These are phyloP conservation scores for Kalmusia sp. DNA, from an alignment of 2,329 filamentous ascomycete genomes.

Conservation along the genomic window DNA sequence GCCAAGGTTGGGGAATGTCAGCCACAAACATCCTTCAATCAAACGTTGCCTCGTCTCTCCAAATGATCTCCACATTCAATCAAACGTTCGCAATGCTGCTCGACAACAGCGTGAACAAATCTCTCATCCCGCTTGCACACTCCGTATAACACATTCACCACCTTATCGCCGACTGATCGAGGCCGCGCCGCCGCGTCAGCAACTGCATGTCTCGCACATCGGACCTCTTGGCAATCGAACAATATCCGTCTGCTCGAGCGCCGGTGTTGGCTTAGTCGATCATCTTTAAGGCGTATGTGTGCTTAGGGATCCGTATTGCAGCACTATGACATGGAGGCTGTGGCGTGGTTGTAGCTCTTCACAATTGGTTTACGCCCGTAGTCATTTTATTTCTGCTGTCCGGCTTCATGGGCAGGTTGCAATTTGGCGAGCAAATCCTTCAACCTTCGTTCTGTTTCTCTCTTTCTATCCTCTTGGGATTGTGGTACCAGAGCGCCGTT, in stretches of 20 bases:
- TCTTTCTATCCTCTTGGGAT: neutral
- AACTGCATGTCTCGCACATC: constrained; percentile 5
- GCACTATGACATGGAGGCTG: neutral
- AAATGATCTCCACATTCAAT: constrained; percentile 6
- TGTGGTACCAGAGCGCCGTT: neutral
- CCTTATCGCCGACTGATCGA: neutral
- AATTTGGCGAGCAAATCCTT: neutral
- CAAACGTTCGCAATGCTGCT: neutral
- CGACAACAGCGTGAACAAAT: neutral
- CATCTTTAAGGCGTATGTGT: neutral
- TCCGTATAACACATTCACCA: neutral
- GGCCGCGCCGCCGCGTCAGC: constrained; percentile 1
- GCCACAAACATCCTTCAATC: constrained; percentile 1
- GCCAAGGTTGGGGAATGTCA: neutral
- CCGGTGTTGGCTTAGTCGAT: neutral
- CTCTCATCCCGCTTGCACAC: neutral
- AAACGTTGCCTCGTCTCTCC: neutral
- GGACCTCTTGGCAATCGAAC: neutral
- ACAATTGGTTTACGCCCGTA: too few species aligned
- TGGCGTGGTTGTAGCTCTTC: neutral
- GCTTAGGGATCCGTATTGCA: neutral
- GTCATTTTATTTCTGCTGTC: too few species aligned
- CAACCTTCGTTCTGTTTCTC: neutral
- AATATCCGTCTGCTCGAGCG: neutral
- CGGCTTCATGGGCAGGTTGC: neutral